phyloP scores from a whole-genome alignment of 345 rosid genomes.

The Citrus mangshanensis region DNA sequence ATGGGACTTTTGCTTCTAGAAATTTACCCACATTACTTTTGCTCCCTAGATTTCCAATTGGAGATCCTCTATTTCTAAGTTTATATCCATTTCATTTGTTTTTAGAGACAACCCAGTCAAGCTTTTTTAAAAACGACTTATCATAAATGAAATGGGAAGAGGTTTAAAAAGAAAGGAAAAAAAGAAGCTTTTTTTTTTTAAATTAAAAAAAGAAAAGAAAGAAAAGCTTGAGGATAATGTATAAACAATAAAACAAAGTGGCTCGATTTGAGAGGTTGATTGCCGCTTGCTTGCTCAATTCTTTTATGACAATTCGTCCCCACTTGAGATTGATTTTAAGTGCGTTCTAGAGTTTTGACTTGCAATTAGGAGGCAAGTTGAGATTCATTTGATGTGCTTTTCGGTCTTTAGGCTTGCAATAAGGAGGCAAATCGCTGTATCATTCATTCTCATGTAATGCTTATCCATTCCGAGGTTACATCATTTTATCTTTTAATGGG shows the following conservation, averaged over 20 bases:
- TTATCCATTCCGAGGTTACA: neutral
- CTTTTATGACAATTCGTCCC: neutral
- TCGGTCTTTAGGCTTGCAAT: neutral
- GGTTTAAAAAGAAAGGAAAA: too few species aligned
- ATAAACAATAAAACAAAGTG: neutral
- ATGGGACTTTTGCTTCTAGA: too few species aligned
- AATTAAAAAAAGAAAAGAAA: too few species aligned
- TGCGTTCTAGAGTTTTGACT: neutral
- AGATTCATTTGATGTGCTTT: neutral
- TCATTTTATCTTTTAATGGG: neutral
- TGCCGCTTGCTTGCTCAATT: neutral
- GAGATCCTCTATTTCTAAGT: accelerated
- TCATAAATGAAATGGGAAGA: too few species aligned
- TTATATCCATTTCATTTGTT: too few species aligned
- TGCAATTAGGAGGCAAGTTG: neutral
- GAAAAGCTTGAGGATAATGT: neutral
- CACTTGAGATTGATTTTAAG: neutral
- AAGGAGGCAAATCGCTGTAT: neutral
- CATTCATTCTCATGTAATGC: neutral
- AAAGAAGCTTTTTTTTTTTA: too few species aligned
- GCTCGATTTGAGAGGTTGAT: neutral
- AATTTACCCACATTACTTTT: too few species aligned
- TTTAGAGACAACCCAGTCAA: too few species aligned
- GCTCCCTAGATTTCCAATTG: too few species aligned
- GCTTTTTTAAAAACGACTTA: too few species aligned